These are phyloP conservation scores for Annulohypoxylon moriforme DNA, from an alignment of 495 filamentous ascomycete genomes.

Conservation along the genomic window DNA sequence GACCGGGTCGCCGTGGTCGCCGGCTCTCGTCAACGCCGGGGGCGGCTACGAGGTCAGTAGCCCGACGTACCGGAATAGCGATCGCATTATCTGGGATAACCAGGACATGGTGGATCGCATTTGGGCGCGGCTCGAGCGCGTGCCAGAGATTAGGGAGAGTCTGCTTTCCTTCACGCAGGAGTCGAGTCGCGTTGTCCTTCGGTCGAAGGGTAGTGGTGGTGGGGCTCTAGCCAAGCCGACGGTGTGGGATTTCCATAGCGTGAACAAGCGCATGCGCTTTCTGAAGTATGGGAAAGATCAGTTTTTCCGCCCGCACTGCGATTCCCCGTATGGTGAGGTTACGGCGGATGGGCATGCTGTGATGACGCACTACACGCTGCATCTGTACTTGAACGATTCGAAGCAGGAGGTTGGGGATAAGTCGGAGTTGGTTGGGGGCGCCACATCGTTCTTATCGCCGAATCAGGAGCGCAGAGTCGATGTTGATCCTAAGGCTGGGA, in stretches of 20 bases:
- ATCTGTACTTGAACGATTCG: conserved; percentile 81
- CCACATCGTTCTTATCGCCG: conserved; percentile 72
- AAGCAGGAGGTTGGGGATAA: conserved; percentile 48
- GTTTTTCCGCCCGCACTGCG: conserved; percentile 84
- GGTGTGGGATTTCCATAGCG: conserved; percentile 63
- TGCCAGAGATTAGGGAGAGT: conserved; percentile 45
- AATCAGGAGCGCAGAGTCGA: conserved; percentile 64
- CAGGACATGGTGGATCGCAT: conserved; percentile 70
- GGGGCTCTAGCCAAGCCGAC: background rate
- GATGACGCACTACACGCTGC: conserved; percentile 79
- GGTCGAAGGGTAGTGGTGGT: conserved; percentile 2
- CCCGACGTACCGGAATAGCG: conserved; percentile 71
- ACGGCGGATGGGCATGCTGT: conserved; percentile 55
- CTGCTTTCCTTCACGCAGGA: conserved; percentile 38
- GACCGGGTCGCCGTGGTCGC: conserved; percentile 61
- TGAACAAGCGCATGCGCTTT: conserved; percentile 87
- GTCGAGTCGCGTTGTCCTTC: background rate
- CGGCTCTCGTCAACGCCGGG: conserved; percentile 77
- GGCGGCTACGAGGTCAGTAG: conserved; percentile 66
- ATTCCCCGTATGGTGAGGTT: conserved; percentile 73
- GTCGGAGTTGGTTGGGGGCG: conserved; percentile 68
- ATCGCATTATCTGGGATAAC: conserved; percentile 79
- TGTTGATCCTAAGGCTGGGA: conserved; percentile 75
- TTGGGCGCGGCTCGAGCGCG: conserved; percentile 61
- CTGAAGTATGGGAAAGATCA: conserved; percentile 80